Evolutionary conservation across 176 grass and related monocot species (phyloP).

Genomic region (Alloteropsis semialata): DNA sequence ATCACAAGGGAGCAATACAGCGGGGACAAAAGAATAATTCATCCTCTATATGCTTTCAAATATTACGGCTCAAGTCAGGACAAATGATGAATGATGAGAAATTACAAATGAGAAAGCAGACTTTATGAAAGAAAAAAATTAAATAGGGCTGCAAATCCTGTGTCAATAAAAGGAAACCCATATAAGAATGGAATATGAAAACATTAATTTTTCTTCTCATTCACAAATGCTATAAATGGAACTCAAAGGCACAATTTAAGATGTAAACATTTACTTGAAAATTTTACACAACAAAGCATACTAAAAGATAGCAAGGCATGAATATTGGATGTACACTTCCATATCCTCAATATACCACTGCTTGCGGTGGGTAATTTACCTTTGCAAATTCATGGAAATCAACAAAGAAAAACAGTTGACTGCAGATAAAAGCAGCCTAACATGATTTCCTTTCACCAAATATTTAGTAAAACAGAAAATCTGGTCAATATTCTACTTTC

Average conservation of each 20-base stretch:
- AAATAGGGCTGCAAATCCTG: not conserved
- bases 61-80: not conserved
- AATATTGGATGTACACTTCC: not conserved
- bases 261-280: not conserved
- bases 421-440: not conserved
- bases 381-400: not conserved
- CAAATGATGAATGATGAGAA: not conserved
- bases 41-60: not conserved
- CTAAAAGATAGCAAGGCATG: not conserved
- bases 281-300: conserved; percentile 12
- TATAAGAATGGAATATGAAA: not conserved
- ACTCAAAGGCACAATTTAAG: not conserved
- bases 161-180: not conserved
- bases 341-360: conserved; percentile 7
- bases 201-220: not conserved
- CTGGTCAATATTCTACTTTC: not conserved
- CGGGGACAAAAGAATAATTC: not conserved
- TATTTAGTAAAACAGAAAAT: not conserved
- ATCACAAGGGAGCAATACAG: not conserved
- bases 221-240: not conserved
- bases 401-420: not conserved
- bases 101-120: not conserved
- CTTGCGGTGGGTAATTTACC: not conserved
- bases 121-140: not conserved
- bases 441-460: not conserved